Conservation (phyloP, 2,329 filamentous ascomycete species). For the Penicillium sp. region DNA sequence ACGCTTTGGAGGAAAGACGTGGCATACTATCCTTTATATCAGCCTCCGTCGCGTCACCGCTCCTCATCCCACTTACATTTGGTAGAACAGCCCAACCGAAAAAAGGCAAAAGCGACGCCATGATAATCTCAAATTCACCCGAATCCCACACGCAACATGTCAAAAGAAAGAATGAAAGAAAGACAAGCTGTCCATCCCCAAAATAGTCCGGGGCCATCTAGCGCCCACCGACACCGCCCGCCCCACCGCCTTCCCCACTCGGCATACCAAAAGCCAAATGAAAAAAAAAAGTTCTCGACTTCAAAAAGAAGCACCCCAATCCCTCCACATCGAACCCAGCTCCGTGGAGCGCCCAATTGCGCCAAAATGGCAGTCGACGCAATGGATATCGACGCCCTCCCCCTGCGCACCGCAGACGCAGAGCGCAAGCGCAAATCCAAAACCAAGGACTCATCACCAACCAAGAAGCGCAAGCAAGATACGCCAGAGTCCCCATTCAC, state of each 20-base stretch:
- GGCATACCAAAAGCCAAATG: conserved; percentile 23
- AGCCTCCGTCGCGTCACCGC: conserved; percentile 12
- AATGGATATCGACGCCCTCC: conserved; percentile 42
- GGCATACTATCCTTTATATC: conserved; percentile 60
- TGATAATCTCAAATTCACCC: conserved; percentile 15
- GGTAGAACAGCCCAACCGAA: conserved; percentile 65
- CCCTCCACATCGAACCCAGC: conserved; percentile 14
- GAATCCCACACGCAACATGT: conserved; percentile 13
- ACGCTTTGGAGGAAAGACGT: conserved; percentile 76
- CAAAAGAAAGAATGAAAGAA: background rate
- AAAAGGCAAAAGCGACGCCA: conserved; percentile 55
- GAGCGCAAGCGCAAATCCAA: conserved; percentile 49
- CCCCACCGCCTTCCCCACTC: conserved; percentile 28
- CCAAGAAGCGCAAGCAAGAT: conserved; percentile 49
- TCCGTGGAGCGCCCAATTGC: conserved; percentile 26
- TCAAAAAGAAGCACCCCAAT: conserved; percentile 19
- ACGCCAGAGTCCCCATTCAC: conserved; percentile 68
- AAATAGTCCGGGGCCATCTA: conserved; percentile 1
- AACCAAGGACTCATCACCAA: conserved; percentile 47
- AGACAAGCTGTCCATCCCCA: background rate
- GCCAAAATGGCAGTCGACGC: conserved; percentile 40
- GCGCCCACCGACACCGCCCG: conserved; percentile 26
- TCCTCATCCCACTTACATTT: conserved; percentile 48
- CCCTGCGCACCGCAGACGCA: conserved; percentile 18
- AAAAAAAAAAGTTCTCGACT: conserved; percentile 34